Conservation (phyloP, 495 filamentous ascomycete species). For the Podospora sp. region DNA sequence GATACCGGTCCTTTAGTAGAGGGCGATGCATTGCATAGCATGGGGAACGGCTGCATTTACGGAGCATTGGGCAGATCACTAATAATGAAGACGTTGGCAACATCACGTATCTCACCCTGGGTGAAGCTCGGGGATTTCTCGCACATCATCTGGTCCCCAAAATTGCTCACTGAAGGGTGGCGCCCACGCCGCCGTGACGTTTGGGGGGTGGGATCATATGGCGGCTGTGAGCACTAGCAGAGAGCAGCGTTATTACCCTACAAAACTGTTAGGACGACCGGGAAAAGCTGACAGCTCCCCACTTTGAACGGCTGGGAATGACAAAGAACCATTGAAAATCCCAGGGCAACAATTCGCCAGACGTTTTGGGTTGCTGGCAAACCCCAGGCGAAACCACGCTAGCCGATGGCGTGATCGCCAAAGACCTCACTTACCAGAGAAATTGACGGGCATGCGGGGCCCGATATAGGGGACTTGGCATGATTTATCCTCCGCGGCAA, state of each 20-base stretch:
- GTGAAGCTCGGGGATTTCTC: constrained; percentile 16
- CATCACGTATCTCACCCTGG: not conserved
- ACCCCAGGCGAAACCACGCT: constrained; percentile 30
- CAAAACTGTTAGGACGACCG: not conserved
- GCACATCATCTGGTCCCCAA: constrained; percentile 15
- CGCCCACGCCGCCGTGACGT: constrained; percentile 1
- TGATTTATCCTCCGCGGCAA: constrained; percentile 16
- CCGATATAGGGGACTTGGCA: constrained; percentile 20
- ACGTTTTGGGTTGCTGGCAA: constrained; percentile 28
- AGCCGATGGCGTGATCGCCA: constrained; percentile 43
- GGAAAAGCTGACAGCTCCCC: not conserved
- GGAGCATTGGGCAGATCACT: constrained; percentile 1
- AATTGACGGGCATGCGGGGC: constrained; percentile 22
- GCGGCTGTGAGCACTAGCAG: not conserved
- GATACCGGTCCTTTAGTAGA: not conserved
- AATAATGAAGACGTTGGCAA: not conserved
- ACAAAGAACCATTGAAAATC: constrained; percentile 39
- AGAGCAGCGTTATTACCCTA: not conserved
- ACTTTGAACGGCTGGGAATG: constrained; percentile 18
- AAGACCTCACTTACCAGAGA: constrained; percentile 27
- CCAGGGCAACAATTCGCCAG: constrained; percentile 34
- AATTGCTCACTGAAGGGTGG: constrained; percentile 17
- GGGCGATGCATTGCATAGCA: not conserved
- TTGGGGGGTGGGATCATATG: constrained; percentile 1
- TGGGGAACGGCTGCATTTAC: constrained; percentile 3